A percentile compares a stretch with the other conserved stretches of the same genome.
Conservation (phyloP, 2,329 filamentous ascomycete genomes). For the Paramyrothecium roridum region DNA sequence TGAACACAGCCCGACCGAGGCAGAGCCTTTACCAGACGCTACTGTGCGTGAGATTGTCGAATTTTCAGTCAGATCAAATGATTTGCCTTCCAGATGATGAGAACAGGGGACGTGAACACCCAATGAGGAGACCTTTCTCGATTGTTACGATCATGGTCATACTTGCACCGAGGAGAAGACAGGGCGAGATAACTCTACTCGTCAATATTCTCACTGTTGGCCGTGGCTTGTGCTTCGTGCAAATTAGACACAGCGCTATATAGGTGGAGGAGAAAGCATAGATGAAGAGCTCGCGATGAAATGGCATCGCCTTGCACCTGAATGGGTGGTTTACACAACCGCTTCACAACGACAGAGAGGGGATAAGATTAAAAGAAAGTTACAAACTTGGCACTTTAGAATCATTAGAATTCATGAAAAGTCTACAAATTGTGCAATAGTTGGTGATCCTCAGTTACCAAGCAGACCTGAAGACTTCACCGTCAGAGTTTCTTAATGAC, state of each 20-base stretch:
- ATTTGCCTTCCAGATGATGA: not conserved
- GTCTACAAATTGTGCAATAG: no score
- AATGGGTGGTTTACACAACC: no score
- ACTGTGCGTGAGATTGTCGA: constrained; percentile 2
- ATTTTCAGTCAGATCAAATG: not conserved
- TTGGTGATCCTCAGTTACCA: no score
- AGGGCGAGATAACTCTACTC: not conserved
- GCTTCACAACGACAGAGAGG: no score
- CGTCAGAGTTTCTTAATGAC: not conserved
- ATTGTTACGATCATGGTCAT: not conserved
- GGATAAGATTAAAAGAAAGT: no score
- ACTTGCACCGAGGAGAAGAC: not conserved
- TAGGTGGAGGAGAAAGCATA: not conserved
- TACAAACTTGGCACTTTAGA: no score
- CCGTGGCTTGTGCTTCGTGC: not conserved
- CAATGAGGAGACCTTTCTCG: not conserved
- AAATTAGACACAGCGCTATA: not conserved
- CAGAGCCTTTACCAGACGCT: constrained; percentile 1
- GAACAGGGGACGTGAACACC: not conserved
- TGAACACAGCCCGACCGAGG: constrained; percentile 1
- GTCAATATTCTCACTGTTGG: not conserved
- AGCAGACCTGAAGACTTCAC: not conserved
- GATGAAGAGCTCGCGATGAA: not conserved
- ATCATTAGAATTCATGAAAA: no score
- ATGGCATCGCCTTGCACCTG: not conserved